Conservation (phyloP, 306 rosid genomes). For the Aeschynomene evenia region DNA sequence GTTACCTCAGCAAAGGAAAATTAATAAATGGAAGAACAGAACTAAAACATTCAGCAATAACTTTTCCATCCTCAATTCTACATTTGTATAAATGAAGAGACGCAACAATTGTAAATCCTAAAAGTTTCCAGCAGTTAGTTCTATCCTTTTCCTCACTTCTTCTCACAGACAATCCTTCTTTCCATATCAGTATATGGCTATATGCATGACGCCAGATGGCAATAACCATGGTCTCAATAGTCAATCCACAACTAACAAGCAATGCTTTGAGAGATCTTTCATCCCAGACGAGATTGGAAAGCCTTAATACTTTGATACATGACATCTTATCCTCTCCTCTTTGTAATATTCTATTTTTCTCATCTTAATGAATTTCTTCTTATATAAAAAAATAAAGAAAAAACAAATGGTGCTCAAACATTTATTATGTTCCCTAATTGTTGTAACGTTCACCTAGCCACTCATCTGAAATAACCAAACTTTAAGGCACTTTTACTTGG, state of each 20-base stretch:
- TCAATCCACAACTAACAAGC: neutral
- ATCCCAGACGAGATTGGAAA: too few relatives aligned
- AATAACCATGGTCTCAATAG: neutral
- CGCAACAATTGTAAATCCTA: neutral
- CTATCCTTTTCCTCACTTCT: neutral
- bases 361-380: too few relatives aligned
- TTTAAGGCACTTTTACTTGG: neutral
- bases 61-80: conserved; percentile 7
- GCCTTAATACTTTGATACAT: too few relatives aligned
- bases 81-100: neutral
- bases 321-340: too few relatives aligned
- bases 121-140: neutral
- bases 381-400: too few relatives aligned
- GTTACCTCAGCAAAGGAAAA: conserved; percentile 2
- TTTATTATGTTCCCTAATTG: conserved; percentile 2
- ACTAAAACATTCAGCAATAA: conserved; percentile 7
- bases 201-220: neutral
- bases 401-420: neutral
- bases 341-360: too few relatives aligned
- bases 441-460: neutral
- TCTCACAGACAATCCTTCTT: neutral
- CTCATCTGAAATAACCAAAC: conserved; percentile 1
- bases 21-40: neutral
- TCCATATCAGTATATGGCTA: conserved; percentile 1
- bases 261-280: conserved; percentile 17